These are phyloP conservation scores for Herpetospermum pedunculosum DNA, from an alignment of 306 rosid species.

Conservation along the genomic window DNA sequence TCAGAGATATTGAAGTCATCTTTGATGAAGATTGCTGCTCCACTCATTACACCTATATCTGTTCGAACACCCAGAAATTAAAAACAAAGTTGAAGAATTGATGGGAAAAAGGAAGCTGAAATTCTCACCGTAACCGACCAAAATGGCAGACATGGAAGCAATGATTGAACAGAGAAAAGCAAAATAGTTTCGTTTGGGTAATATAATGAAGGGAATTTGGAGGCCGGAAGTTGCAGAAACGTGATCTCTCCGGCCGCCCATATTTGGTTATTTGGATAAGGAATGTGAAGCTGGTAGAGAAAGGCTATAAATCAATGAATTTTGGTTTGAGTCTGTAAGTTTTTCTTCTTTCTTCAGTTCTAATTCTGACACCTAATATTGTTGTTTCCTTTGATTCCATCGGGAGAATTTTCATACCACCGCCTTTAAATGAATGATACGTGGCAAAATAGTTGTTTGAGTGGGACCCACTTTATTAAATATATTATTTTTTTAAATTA, in stretches of 20 bases:
- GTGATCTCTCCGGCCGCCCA: slow-evolving; percentile 24
- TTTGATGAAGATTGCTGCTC: background rate
- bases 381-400: too few species aligned
- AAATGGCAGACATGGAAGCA: background rate
- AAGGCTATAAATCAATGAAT: too few species aligned
- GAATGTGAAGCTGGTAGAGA: too few species aligned
- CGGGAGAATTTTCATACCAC: too few species aligned
- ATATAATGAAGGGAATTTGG: slow-evolving; percentile 15
- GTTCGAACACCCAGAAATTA: background rate
- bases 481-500: too few species aligned
- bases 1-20: slow-evolving; percentile 9
- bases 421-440: too few species aligned
- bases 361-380: too few species aligned
- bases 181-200: slow-evolving; percentile 34
- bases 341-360: too few species aligned
- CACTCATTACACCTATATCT: background rate
- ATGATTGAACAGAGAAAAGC: slow-evolving; percentile 48
- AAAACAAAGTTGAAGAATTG: background rate
- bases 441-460: too few species aligned
- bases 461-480: too few species aligned
- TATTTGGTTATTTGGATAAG: background rate
- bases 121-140: slow-evolving; percentile 6
- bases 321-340: too few species aligned
- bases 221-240: slow-evolving; percentile 14
- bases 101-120: background rate